Base-by-base conservation (phyloP, 495 filamentous ascomycete species). In the Hypomontagnella submonticulosa region DNA sequence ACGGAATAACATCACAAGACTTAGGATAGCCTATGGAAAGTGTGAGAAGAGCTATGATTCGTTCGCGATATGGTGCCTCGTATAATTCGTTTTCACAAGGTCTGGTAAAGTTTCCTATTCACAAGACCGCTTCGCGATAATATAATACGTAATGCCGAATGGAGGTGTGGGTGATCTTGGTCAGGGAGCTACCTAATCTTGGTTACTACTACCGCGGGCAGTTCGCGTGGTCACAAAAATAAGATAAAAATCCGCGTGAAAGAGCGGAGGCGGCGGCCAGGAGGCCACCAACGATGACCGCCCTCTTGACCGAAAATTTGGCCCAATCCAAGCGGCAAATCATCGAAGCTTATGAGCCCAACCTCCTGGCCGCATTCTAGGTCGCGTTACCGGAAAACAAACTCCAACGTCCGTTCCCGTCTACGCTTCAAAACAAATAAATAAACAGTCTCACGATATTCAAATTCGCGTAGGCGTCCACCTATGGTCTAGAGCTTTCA, bases 311-410 rank as follows among this genome's bases (percentile, higher is more conserved):
- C 66, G 66, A 69, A n/a, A 69, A 69, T 33, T 57, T 67, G 15
- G 58, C 38, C 58, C 42, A 44, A 62, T 52, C 58, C 59, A 61
- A 53, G 42, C 52, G 48, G 33, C 19, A 61, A 58, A 43, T 55
- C 66, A 43, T 53, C 56, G 41, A 62, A 37, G 57, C 66, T 69
- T 61, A 58, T 37, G 51, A 69, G 66, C 67, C 61, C 67, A 66
- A 70, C 67, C 67, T 66, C 61, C 52, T 10, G 67, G 67, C 57
- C 67, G 67, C 67, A 70, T 61, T 61, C 51, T 8, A 66, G 67
- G 67, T 66, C 67, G 67, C 67, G 19, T 70, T 66, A 61, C 61
- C 41, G 60, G 57, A 52, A 51, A 55, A 62, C 57, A 46, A 63
- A 44, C 43, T 57, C 54, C 47, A 57, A 53, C 61, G 61, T 69